These are phyloP conservation scores for Xylaria cubensis DNA, from an alignment of 495 filamentous ascomycete species.

Conservation along the genomic window DNA sequence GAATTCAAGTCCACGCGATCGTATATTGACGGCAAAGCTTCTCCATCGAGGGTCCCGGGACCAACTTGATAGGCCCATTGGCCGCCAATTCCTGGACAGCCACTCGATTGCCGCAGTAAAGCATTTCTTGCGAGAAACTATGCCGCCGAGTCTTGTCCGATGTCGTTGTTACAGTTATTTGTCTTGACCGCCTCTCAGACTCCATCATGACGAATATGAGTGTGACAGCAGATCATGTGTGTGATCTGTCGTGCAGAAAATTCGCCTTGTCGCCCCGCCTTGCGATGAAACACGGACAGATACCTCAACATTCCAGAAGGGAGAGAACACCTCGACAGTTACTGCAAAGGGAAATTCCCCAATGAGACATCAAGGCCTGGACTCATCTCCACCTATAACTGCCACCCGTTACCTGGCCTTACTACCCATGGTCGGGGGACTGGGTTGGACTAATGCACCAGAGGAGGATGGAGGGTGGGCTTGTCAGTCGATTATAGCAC, in stretches of 20 bases:
- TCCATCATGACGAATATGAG: conserved; percentile 17
- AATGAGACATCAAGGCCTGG: background rate
- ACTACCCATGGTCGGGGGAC: background rate
- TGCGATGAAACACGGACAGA: conserved; percentile 21
- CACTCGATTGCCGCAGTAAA: conserved; percentile 40
- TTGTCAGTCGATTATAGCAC: background rate
- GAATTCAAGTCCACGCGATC: conserved; percentile 38
- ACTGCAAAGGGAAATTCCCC: background rate
- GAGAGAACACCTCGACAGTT: background rate
- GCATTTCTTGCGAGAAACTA: conserved; percentile 42
- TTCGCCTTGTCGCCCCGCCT: conserved; percentile 11
- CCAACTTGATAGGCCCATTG: conserved; percentile 32
- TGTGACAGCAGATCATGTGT: conserved; percentile 30
- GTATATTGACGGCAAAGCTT: conserved; percentile 36
- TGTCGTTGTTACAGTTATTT: background rate
- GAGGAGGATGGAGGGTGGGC: background rate
- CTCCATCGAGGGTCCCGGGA: conserved; percentile 27
- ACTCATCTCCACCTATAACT: conserved; percentile 3
- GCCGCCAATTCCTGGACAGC: conserved; percentile 37
- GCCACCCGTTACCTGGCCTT: background rate
- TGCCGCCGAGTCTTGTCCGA: conserved; percentile 32
- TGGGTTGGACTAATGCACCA: background rate
- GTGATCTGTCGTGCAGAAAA: conserved; percentile 27
- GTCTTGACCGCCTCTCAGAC: conserved; percentile 24
- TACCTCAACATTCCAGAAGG: conserved; percentile 15